A percentile compares a stretch with the other conserved stretches of the same genome.
phyloP scores from a whole-genome alignment of 805 yeast genomes.

The Phaffomyces thermotolerans region DNA sequence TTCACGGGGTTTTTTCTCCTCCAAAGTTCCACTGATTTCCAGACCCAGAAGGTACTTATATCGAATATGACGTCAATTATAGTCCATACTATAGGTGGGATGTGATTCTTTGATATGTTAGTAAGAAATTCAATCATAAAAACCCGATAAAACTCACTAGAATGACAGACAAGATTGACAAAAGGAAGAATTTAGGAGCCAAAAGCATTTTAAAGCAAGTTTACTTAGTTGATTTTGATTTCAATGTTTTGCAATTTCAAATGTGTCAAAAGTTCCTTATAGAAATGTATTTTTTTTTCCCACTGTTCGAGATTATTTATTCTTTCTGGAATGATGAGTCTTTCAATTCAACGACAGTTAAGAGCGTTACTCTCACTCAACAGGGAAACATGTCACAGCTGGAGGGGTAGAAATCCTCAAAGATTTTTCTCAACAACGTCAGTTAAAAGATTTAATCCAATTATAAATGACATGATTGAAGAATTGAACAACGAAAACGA shows the following conservation, averaged over 20 bases:
- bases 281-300: no score
- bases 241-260: no score
- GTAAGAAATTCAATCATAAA: not conserved
- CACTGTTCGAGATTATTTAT: no score
- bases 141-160: conserved; percentile 11
- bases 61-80: conserved; percentile 34
- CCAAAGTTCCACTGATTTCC: conserved; percentile 20
- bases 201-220: conserved; percentile 6
- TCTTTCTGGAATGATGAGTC: no score
- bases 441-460: conserved; percentile 14
- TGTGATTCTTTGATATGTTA: conserved; percentile 23
- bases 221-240: no score
- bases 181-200: conserved; percentile 7
- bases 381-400: not conserved
- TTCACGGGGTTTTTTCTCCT: conserved; percentile 36
- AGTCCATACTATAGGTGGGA: conserved; percentile 36
- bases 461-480: conserved; percentile 21
- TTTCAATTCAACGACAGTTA: no score
- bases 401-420: no score
- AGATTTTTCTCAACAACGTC: not conserved
- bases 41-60: conserved; percentile 35
- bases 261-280: no score
- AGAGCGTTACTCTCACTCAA: no score
- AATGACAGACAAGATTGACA: conserved; percentile 13
- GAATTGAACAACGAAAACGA: conserved; percentile 14